phyloP scores from a whole-genome alignment of 805 yeast species.

The Clavispora fructus region DNA sequence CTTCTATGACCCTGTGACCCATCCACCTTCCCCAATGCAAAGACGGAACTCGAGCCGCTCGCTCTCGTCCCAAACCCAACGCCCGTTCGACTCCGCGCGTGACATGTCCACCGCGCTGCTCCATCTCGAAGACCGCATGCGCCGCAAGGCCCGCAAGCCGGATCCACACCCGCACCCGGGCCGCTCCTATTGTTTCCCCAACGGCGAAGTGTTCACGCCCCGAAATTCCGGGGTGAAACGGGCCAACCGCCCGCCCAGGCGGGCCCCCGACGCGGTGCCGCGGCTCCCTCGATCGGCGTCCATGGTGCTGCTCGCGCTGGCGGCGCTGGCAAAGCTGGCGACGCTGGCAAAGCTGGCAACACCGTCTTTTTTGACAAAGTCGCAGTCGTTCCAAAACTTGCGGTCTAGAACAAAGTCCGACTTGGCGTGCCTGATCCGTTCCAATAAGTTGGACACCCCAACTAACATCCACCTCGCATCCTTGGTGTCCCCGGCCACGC shows the following conservation, averaged over 20 bases:
- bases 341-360: neutral
- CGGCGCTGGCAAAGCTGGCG: neutral
- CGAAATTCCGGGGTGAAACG: conserved; percentile 37
- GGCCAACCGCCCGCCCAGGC: conserved; percentile 29
- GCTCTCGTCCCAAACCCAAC: neutral
- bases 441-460: conserved; percentile 21
- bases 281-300: conserved; percentile 7
- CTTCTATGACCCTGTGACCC: neutral
- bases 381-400: conserved; percentile 16
- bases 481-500: neutral
- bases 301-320: conserved; percentile 9
- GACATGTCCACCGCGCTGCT: conserved; percentile 35
- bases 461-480: conserved; percentile 16
- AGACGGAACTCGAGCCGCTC: conserved; percentile 2
- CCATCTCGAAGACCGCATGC: conserved; percentile 34
- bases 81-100: conserved; percentile 3
- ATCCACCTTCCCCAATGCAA: neutral
- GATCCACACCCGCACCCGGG: conserved; percentile 5
- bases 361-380: conserved; percentile 2
- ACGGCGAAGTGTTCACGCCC: conserved; percentile 51
- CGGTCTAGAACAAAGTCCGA: conserved; percentile 13
- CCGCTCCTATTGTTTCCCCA: conserved; percentile 42
- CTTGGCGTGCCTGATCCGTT: conserved; percentile 20
- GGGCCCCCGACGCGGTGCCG: conserved; percentile 1
- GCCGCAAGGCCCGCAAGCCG: conserved; percentile 30